Evolutionary conservation across 768 basidiomycete species (phyloP), one percentile per base, ranked within the genome.

Genomic region (Sarcomyxa edulis): DNA sequence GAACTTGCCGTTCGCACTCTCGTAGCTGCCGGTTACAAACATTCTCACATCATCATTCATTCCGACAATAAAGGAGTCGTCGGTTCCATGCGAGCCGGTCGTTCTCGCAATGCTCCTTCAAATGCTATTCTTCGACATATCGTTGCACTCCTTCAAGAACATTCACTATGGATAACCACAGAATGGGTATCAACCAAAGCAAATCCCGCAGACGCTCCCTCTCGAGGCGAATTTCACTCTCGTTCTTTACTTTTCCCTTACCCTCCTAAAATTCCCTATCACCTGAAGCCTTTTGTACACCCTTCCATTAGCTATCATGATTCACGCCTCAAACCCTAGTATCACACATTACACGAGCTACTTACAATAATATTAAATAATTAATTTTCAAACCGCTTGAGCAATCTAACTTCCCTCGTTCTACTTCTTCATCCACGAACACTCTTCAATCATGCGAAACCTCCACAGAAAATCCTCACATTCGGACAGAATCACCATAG

Each of bases 61-160:
- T 56, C 53, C 1, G 58, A 62, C 43, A 62, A 59, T 40, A 18
- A 50, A 16, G 60, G 60, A 16, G 40, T 51, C 4, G 56, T 61
- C 9, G 54, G 55, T 15, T 44, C 60, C 9, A 51, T 48, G 9
- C 5, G 12, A 9, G 24, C 36, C 18, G 23, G 36, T 20, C 24
- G 8, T n/a, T n/a, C n/a, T n/a, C n/a, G n/a, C n/a, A n/a, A n/a
- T n/a, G n/a, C n/a, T n/a, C n/a, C n/a, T n/a, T 25, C 24, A 18
- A 37, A 37, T 28, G 7, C 18, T 5, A 37, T 37, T 11, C 36
- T 37, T 12, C 24, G 36, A n/a, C 12, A 26, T 6, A 26, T 37
- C 12, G 7, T 37, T 18, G 5, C 16, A 6, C 36, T 37, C 24
- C 6, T 37, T 9, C 36, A 28, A 9, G 23, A 37, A 5, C 16